Evolutionary conservation across 768 basidiomycete species (phyloP).

Genomic region (Suillus sp.): DNA sequence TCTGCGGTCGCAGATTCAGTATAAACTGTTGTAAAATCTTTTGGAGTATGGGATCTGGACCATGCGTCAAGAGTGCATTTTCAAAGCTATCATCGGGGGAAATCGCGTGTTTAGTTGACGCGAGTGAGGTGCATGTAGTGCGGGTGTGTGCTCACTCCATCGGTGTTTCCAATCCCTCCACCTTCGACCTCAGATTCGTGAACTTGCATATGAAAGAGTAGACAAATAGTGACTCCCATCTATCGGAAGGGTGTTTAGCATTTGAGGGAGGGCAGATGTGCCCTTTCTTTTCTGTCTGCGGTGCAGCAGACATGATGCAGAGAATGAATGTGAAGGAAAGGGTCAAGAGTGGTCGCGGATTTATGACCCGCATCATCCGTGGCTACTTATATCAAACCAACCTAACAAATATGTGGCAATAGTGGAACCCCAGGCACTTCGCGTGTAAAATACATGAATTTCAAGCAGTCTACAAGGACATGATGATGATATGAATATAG

Average conservation of each 20-base stretch:
- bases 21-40: conserved; percentile 76
- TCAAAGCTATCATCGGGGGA: conserved; percentile 60
- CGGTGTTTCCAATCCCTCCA: conserved; percentile 77
- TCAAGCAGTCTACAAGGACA: conserved; percentile 26
- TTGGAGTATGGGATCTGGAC: conserved; percentile 72
- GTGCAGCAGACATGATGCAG: conserved; percentile 41
- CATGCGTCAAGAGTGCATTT: conserved; percentile 71
- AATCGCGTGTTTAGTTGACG: conserved; percentile 37
- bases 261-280: conserved; percentile 57
- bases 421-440: conserved; percentile 26
- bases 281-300: conserved; percentile 47
- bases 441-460: conserved; percentile 29
- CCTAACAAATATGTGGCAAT: conserved; percentile 39
- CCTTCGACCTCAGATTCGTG: conserved; percentile 70
- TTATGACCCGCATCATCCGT: conserved; percentile 36
- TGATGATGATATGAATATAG: conserved; percentile 18
- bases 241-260: conserved; percentile 74
- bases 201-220: conserved; percentile 86
- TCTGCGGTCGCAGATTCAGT: conserved; percentile 79
- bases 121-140: conserved; percentile 21
- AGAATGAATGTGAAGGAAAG: conserved; percentile 35
- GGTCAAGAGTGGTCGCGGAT: conserved; percentile 37
- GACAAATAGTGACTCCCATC: conserved; percentile 86
- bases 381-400: conserved; percentile 40
- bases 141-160: conserved; percentile 69